Conservation (phyloP, 371 early-diverging fungal genomes). For the Lichtheimia ramosa region DNA sequence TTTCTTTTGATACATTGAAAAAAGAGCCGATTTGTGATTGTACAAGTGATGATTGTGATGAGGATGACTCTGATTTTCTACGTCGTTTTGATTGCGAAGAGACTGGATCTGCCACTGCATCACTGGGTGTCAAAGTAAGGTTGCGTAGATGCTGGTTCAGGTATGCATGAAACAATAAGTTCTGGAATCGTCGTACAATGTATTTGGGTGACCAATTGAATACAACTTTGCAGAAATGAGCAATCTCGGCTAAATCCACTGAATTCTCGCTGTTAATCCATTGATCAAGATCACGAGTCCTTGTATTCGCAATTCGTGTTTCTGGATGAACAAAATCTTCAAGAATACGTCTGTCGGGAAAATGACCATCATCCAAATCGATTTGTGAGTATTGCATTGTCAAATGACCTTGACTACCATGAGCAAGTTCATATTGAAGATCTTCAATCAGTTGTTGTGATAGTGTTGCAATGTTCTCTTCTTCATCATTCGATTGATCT, state of each 20-base stretch:
- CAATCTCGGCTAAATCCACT: conserved; percentile 4
- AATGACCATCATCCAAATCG: not conserved
- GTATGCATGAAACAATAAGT: conserved; percentile 5
- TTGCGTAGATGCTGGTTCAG: conserved; percentile 1
- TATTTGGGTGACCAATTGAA: conserved; percentile 8
- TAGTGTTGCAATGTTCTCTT: not conserved
- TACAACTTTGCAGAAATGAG: conserved; percentile 10
- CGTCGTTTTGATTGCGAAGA: too few species aligned
- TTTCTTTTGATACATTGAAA: not conserved
- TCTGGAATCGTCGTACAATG: conserved; percentile 3
- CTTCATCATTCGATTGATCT: not conserved
- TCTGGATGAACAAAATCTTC: not conserved
- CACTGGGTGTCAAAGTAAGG: not conserved
- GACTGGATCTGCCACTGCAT: not conserved
- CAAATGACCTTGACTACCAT: not conserved
- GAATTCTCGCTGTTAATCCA: not conserved
- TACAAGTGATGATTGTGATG: too few species aligned
- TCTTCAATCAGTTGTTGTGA: not conserved
- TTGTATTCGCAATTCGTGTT: not conserved
- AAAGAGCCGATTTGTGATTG: not conserved
- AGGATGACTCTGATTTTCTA: too few species aligned
- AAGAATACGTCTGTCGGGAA: not conserved
- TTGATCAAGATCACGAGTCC: not conserved
- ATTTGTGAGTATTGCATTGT: not conserved
- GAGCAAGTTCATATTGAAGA: not conserved